Base-by-base conservation (phyloP, 139 green algal species). In the Chlamydomonas sphaeroides region DNA sequence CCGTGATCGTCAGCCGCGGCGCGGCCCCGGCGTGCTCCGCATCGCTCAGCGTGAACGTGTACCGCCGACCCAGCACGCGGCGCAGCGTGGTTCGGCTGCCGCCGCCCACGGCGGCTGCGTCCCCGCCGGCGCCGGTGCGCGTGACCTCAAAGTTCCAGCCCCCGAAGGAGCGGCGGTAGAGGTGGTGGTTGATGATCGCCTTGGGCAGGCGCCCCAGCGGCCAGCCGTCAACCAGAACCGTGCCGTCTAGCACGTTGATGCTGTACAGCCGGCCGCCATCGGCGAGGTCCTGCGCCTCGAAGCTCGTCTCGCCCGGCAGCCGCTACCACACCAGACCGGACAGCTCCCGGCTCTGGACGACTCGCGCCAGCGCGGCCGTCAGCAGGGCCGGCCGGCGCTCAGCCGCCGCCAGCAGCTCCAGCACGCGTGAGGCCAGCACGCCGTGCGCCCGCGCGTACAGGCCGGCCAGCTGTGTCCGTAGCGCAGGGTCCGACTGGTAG, bases 61-160 rank as follows among this genome's bases (percentile, higher is more conserved):
- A 83, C 17, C 59, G 33, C 28, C 68, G 28, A 0, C 38, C 49
- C 33, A n/a, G 41, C 20, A 90, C 65, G 20, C 70, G 56, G 61
- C 56, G 76, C 33, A 65, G 67, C 32, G 87, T 61, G 21, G 78
- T 66, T 63, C 88, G 81, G 2, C 56, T 32, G 17, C 23, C 20
- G 56, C 21, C 56, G 18, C 23, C 18, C 56, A 6, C 51, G 17
- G 56, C 56, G 4, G 49, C 49, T 17, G 88, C 80, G 49, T 73
- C 85, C 65, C 28, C 74, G n/a, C 8, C 62, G 36, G 17, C 73
- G n/a, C n/a, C n/a, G n/a, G n/a, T n/a, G n/a, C n/a, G n/a, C n/a
- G n/a, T n/a, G 57, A 94, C 87, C 71, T 92, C 85, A 78, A 92
- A 92, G 68, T 88, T 88, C 20, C n/a, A 72, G 49, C 38, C n/a